These are phyloP conservation scores for Rhododendron simsii DNA, from an alignment of 148 eudicot species.

Conservation along the genomic window DNA sequence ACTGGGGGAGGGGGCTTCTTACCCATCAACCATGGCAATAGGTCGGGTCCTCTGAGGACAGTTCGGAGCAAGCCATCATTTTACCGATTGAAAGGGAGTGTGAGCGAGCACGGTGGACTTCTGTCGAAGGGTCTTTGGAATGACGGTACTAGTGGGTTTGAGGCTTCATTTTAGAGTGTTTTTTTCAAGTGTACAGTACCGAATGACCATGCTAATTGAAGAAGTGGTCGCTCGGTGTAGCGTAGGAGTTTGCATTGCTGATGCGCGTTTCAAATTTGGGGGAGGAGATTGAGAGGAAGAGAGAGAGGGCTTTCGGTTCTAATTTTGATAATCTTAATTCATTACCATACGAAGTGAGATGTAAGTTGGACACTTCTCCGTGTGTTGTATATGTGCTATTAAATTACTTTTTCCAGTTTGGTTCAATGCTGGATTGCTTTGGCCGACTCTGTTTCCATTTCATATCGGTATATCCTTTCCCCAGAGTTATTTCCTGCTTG, in stretches of 20 bases:
- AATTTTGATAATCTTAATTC: conserved; percentile 16
- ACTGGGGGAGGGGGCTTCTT: conserved; percentile 36
- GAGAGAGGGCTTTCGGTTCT: conserved; percentile 10
- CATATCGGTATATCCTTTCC: not conserved
- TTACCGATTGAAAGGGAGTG: conserved; percentile 65
- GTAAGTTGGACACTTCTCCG: conserved; percentile 10
- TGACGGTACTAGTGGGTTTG: conserved; percentile 35
- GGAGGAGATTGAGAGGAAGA: not conserved
- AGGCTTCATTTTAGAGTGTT: conserved; percentile 38
- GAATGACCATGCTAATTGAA: conserved; percentile 27
- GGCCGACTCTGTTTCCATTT: not conserved
- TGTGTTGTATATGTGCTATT: conserved; percentile 10
- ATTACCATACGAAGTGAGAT: conserved; percentile 19
- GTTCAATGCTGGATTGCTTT: conserved; percentile 5
- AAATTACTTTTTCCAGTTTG: not conserved
- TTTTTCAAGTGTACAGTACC: conserved; percentile 51
- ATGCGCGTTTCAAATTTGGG: conserved; percentile 6
- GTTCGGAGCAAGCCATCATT: conserved; percentile 56
- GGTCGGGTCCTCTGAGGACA: conserved; percentile 88
- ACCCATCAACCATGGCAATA: conserved; percentile 67
- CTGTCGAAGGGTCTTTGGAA: conserved; percentile 46
- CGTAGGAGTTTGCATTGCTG: conserved; percentile 16
- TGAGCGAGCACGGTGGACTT: conserved; percentile 77
- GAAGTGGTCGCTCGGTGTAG: conserved; percentile 18
- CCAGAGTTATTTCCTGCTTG: not conserved